Evolutionary conservation across 768 basidiomycete species (phyloP), one percentile per base, ranked within the genome.

Genomic region (Hypholoma sublateritium): DNA sequence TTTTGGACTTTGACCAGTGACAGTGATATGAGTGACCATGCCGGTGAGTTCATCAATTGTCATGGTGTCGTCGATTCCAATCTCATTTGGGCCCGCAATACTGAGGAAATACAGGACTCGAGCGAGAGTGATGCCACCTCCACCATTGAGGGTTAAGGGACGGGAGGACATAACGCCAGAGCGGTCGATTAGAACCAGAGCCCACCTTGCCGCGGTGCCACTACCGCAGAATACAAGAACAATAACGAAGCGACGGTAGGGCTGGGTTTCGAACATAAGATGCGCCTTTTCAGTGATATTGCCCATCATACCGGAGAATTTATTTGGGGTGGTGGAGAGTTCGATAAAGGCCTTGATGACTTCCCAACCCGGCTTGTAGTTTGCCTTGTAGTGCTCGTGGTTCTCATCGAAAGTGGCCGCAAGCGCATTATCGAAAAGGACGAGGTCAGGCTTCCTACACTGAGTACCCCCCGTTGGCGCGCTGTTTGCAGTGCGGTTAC

Each of bases 251-350:
- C 47, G 32, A 12, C 47, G 16, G 24, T 25, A 35, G 9, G 32
- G 47, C 47, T 49, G 47, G 47, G 24, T 49, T 28, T 49, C 47
- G 28, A 49, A 49, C 47, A 49, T 32, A 17, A 49, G 47, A 32
- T 49, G 32, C 13, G 47, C 47, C 17, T 49, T 49, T 16, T 49
- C 47, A n/a, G 32, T 16, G 7, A 49, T 49, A 16, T 28, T 49
- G 24, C 6, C 11, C 4, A 35, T 28, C 47, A 49, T 28, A 28
- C 16, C 4, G 13, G 16, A 4, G 32, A 34, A 49, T 17, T n/a
- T 49, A 24, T 28, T 28, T 14, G 16, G 13, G 4, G 47, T 14
- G 13, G 12, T 22, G 16, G 47, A 25, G 16, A 49, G 12, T 17
- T 49, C 47, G 16, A 28, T 24, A 28, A 49, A 32, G 5, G 32